A percentile compares a stretch with the other conserved stretches of the same genome.
Conservation (phyloP, 176 grass and related monocot species). For the Musa beccarii region DNA sequence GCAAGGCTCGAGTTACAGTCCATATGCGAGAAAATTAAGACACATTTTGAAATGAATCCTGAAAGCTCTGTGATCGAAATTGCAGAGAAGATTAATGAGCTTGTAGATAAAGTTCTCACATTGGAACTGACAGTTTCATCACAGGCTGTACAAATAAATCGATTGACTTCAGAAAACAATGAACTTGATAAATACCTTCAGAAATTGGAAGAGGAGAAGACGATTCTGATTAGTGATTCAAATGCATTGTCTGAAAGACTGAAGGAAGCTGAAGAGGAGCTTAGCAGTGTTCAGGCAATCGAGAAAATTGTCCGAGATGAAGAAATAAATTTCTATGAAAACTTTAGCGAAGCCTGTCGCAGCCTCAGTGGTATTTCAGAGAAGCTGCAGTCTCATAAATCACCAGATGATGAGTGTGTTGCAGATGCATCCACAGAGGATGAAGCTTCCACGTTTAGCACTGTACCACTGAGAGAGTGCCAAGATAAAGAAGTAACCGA, state of each 20-base stretch:
- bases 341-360: constrained; percentile 49
- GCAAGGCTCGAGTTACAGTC: constrained; percentile 43
- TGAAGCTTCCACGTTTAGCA: background rate
- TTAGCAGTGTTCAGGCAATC: constrained; percentile 44
- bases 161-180: constrained; percentile 53
- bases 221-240: constrained; percentile 16
- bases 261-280: constrained; percentile 51
- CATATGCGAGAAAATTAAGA: constrained; percentile 56
- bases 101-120: constrained; percentile 68
- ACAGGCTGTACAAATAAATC: constrained; percentile 60
- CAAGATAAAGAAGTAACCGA: background rate
- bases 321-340: constrained; percentile 38
- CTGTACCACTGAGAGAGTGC: background rate
- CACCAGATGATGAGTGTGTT: constrained; percentile 10
- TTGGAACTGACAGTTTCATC: constrained; percentile 88
- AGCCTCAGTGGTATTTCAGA: constrained; percentile 53
- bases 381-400: constrained; percentile 39
- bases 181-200: constrained; percentile 42
- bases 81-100: constrained; percentile 65
- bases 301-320: constrained; percentile 58
- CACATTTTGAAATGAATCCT: constrained; percentile 56
- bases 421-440: background rate
- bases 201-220: constrained; percentile 52
- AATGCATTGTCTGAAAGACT: constrained; percentile 40
- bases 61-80: constrained; percentile 58